phyloP scores from a whole-genome alignment of 2,329 filamentous ascomycete species.

The Colletotrichum australisinense region DNA sequence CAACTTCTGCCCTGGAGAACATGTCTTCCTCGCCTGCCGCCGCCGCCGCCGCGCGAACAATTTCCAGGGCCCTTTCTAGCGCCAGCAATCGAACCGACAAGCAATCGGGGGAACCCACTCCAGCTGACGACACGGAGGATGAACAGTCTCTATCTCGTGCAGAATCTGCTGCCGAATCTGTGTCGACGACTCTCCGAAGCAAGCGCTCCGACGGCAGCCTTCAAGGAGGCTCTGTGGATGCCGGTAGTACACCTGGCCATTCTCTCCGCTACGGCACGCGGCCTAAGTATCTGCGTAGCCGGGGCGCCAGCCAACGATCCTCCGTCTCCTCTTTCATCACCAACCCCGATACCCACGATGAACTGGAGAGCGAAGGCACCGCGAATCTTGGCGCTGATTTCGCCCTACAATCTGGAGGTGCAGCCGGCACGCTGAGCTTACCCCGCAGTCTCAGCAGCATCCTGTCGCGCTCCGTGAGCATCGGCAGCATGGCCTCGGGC shows the following conservation, averaged over 20 bases:
- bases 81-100: conserved; percentile 47
- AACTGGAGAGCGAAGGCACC: conserved; percentile 79
- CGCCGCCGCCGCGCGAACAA: conserved; percentile 63
- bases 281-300: conserved; percentile 69
- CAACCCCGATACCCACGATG: conserved; percentile 65
- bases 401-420: conserved; percentile 84
- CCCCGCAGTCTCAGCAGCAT: conserved; percentile 63
- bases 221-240: conserved; percentile 50
- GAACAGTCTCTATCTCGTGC: conserved; percentile 45
- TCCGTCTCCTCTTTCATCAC: conserved; percentile 70
- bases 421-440: conserved; percentile 67
- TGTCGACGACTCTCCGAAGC: conserved; percentile 43
- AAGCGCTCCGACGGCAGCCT: conserved; percentile 47
- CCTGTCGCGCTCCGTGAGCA: conserved; percentile 82
- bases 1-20: conserved; percentile 63
- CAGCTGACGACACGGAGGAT: conserved; percentile 41
- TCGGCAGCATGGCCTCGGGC: conserved; percentile 90
- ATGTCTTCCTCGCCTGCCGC: conserved; percentile 68
- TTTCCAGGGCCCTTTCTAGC: conserved; percentile 63
- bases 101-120: conserved; percentile 39
- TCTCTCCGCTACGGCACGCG: conserved; percentile 59
- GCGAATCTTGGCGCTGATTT: conserved; percentile 78
- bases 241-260: conserved; percentile 58
- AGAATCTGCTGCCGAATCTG: conserved; percentile 39
- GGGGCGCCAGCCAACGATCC: conserved; percentile 68